A percentile compares a stretch with the other conserved stretches of the same genome.
phyloP scores from a whole-genome alignment of 192 early-diverging fungal genomes.

The Umbelopsis sp. region DNA sequence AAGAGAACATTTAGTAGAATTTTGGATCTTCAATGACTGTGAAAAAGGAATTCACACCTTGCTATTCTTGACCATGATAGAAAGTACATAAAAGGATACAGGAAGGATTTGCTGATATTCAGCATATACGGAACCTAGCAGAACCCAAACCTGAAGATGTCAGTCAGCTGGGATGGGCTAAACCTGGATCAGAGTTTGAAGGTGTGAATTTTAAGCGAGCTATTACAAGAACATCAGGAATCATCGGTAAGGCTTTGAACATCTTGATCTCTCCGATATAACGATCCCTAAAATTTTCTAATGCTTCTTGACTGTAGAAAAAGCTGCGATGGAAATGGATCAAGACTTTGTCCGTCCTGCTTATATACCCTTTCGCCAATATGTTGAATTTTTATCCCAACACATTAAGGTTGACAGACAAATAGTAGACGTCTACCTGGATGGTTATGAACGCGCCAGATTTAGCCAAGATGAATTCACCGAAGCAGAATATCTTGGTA shows the following conservation, averaged over 20 bases:
- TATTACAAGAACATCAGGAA: conserved; percentile 52
- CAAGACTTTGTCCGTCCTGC: conserved; percentile 43
- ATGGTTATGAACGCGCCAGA: conserved; percentile 58
- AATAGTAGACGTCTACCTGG: conserved; percentile 52
- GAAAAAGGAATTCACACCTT: too few species aligned
- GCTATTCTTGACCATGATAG: conserved; percentile 25
- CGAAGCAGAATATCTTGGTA: conserved; percentile 50
- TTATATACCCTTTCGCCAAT: conserved; percentile 52
- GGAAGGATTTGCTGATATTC: conserved; percentile 41
- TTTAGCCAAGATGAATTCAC: conserved; percentile 44
- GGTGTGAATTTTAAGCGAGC: conserved; percentile 55
- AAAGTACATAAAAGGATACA: conserved; percentile 49
- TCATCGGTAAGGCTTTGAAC: conserved; percentile 45
- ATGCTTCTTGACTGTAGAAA: conserved; percentile 32
- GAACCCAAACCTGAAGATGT: conserved; percentile 48
- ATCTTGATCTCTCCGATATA: background rate
- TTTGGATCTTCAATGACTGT: too few species aligned
- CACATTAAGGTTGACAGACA: conserved; percentile 42
- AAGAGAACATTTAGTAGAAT: background rate
- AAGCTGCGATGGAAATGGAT: conserved; percentile 42
- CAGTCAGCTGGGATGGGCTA: conserved; percentile 53
- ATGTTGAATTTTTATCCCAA: conserved; percentile 54
- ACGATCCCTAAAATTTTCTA: background rate
- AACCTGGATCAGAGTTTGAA: conserved; percentile 47
- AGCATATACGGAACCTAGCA: conserved; percentile 37